Evolutionary conservation across 495 filamentous ascomycete species (phyloP).

Genomic region (Penicillium ochrochloron): DNA sequence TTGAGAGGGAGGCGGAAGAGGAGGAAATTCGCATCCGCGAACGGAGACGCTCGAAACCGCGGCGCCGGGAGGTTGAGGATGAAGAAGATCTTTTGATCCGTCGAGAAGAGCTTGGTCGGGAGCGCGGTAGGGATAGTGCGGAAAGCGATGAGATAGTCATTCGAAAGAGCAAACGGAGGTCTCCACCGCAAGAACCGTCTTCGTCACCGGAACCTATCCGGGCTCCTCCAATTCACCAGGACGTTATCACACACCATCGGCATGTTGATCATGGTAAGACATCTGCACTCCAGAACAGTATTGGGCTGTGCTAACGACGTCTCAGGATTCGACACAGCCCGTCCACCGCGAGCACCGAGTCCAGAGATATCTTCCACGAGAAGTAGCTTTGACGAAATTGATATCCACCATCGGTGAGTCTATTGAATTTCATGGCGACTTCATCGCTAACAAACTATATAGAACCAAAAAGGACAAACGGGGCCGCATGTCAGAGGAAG

Average conservation of each 20-base stretch:
- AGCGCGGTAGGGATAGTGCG: slow-evolving; percentile 11
- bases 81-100: slow-evolving; percentile 12
- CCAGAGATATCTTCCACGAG: slow-evolving; percentile 37
- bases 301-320: slow-evolving; percentile 13
- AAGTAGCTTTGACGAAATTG: slow-evolving; percentile 51
- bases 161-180: slow-evolving; percentile 29
- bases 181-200: slow-evolving; percentile 41
- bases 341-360: slow-evolving; percentile 43
- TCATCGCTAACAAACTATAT: not conserved
- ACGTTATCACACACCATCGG: slow-evolving; percentile 83
- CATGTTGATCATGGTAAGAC: slow-evolving; percentile 81
- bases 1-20: slow-evolving; percentile 12
- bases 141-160: slow-evolving; percentile 23
- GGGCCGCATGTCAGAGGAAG: slow-evolving; percentile 25
- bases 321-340: slow-evolving; percentile 31
- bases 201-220: slow-evolving; percentile 61
- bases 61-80: slow-evolving; percentile 2
- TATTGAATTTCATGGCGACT: not conserved
- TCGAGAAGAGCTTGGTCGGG: slow-evolving; percentile 25
- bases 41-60: slow-evolving; percentile 9
- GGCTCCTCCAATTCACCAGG: slow-evolving; percentile 73
- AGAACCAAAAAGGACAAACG: slow-evolving; percentile 14
- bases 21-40: slow-evolving; percentile 23
- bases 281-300: not conserved
- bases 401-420: slow-evolving; percentile 50